Evolutionary conservation across 1,284 basidiomycete genomes (phyloP).

Genomic region (Trichosporon asahii): DNA sequence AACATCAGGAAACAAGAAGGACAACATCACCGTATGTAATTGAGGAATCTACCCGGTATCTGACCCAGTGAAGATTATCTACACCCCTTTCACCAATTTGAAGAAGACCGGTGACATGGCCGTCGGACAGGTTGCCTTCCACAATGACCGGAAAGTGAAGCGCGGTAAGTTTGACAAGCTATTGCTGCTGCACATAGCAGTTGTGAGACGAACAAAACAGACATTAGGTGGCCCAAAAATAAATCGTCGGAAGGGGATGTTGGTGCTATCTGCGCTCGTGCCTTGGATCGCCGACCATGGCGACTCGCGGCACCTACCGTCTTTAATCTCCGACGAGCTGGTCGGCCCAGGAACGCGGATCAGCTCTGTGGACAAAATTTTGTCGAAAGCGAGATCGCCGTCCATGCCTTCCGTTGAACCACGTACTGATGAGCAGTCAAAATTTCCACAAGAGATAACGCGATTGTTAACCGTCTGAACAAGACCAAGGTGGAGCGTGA

Average conservation of each 20-base stretch:
- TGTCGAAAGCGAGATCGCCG: background rate
- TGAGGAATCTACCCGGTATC: too few relatives aligned
- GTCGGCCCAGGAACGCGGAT: background rate
- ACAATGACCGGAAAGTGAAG: slow-evolving; percentile 82
- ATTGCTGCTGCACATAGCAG: background rate
- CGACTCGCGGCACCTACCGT: background rate
- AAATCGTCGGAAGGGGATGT: background rate
- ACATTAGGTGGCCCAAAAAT: background rate
- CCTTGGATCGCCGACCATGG: background rate
- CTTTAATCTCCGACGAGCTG: background rate
- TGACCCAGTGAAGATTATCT: slow-evolving; percentile 62
- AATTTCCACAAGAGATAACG: slow-evolving; percentile 75
- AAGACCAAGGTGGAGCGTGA: slow-evolving; percentile 83
- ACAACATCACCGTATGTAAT: slow-evolving; percentile 65
- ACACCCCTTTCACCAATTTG: slow-evolving; percentile 83
- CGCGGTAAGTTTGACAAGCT: slow-evolving; percentile 57
- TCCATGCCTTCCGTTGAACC: too few relatives aligned
- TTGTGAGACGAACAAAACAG: background rate
- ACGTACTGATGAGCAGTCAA: slow-evolving; percentile 58
- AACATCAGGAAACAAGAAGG: slow-evolving; percentile 84
- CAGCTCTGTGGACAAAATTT: background rate
- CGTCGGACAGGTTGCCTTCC: slow-evolving; percentile 90
- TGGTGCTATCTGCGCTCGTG: background rate
- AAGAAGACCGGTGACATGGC: slow-evolving; percentile 99
- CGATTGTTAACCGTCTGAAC: slow-evolving; percentile 87